A percentile compares a stretch with the other conserved stretches of the same genome.
Conservation (phyloP, 345 rosid species). For the Dipteronia sinensis region DNA sequence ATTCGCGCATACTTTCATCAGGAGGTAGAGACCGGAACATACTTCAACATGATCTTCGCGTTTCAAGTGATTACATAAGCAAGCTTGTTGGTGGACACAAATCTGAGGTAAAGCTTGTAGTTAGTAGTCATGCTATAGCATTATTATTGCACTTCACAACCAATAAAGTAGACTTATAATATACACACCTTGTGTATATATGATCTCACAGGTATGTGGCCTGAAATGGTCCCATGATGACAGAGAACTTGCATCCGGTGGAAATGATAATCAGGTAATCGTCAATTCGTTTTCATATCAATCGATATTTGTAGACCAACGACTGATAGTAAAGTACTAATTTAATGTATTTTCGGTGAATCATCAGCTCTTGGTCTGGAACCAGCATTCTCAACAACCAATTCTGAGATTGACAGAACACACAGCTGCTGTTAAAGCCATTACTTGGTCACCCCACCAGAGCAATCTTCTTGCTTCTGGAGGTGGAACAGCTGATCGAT, state of each 20-base stretch:
- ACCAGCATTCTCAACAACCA: conserved; percentile 91
- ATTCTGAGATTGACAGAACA: conserved; percentile 76
- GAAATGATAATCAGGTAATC: conserved; percentile 93
- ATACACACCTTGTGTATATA: neutral
- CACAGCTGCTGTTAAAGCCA: conserved; percentile 98
- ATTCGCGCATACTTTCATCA: conserved; percentile 77
- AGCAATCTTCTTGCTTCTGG: conserved; percentile 92
- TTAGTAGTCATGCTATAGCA: no score
- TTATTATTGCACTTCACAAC: neutral
- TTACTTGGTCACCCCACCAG: conserved; percentile 99
- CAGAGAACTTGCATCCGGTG: conserved; percentile 98
- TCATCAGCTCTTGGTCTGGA: conserved; percentile 87
- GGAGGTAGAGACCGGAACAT: conserved; percentile 95
- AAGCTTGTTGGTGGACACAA: conserved; percentile 94
- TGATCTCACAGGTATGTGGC: conserved; percentile 64
- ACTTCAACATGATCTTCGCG: conserved; percentile 95
- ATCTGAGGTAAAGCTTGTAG: conserved; percentile 61
- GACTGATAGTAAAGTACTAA: neutral
- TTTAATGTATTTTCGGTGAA: conserved; percentile 12
- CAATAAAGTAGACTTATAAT: neutral
- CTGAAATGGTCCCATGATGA: conserved; percentile 97
- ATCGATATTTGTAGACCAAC: neutral
- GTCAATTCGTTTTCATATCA: neutral
- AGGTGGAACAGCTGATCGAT: conserved; percentile 97
- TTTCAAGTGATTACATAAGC: conserved; percentile 64